These are phyloP conservation scores for Gentiana straminea DNA, from an alignment of 257 asterid species.

Conservation along the genomic window DNA sequence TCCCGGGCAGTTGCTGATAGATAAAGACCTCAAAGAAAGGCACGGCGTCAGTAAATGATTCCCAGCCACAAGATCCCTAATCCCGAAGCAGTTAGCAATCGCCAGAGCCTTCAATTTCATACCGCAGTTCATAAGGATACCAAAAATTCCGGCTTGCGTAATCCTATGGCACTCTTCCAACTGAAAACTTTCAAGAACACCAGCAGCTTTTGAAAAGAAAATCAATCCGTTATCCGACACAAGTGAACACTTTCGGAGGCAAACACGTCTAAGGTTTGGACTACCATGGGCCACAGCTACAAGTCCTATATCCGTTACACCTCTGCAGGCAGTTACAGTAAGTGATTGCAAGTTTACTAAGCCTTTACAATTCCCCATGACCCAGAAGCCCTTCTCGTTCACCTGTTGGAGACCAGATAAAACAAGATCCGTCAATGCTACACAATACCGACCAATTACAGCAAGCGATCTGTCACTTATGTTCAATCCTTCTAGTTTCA, in stretches of 20 bases:
- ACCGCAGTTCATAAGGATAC: constrained; percentile 45
- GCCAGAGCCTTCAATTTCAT: constrained; percentile 52
- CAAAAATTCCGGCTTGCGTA: constrained; percentile 59
- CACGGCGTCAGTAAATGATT: constrained; percentile 29
- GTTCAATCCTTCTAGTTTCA: constrained; percentile 45
- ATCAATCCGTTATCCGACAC: constrained; percentile 71
- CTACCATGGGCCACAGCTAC: constrained; percentile 62
- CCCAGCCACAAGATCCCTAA: constrained; percentile 35
- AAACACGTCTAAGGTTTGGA: constrained; percentile 47
- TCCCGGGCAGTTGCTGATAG: constrained; percentile 66
- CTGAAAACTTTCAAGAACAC: constrained; percentile 48
- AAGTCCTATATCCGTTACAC: constrained; percentile 61
- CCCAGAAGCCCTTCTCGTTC: constrained; percentile 94
- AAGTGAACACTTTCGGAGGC: constrained; percentile 40
- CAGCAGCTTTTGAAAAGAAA: constrained; percentile 45
- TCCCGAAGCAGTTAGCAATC: constrained; percentile 58
- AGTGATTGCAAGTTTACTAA: constrained; percentile 62
- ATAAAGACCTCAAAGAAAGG: constrained; percentile 46
- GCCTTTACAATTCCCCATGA: constrained; percentile 83
- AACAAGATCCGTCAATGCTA: constrained; percentile 43
- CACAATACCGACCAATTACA: constrained; percentile 79
- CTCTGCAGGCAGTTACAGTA: constrained; percentile 51
- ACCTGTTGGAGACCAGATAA: constrained; percentile 52
- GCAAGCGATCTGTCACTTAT: constrained; percentile 77
- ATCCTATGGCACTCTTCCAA: constrained; percentile 72